Evolutionary conservation across 192 early-diverging fungal genomes (phyloP), one percentile per base, ranked within the genome.

Genomic region (Pilaira anomala): DNA sequence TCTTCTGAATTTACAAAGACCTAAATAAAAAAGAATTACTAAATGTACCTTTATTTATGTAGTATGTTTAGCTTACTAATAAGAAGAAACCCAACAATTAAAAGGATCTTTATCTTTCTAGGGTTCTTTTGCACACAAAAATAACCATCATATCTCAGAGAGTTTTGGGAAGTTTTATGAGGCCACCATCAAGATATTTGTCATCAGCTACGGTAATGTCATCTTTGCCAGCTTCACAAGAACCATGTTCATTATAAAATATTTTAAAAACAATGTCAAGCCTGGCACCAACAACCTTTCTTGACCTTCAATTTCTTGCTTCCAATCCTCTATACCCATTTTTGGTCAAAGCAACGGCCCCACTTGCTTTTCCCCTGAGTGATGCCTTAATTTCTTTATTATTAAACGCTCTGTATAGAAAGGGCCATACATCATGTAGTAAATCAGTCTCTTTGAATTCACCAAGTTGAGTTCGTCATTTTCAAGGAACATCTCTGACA

Each of bases 281-380:
- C 18, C n/a, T 54, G 12, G 52, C 52, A 33, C 52, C 29, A 8
- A 33, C 33, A 24, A n/a, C 18, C 14, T 54, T 54, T 48, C 28
- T 56, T 46, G 39, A n/a, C 36, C 53, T 21, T 14, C 25, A 29
- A 16, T 44, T 7, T 14, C 16, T 56, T 12, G 13, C 54, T 4
- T 41, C 54, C n/a, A 56, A 21, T 18, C 33, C 54, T 41, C 54
- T 36, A 40, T 40, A 1, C 21, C 40, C 19, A 21, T 56, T 56
- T 56, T n/a, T 56, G 54, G 54, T 36, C 21, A 56, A 56, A 40
- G 54, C 30, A 56, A 36, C 36, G 40, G 54, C 54, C 18, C n/a
- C 54, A 36, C 54, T 56, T 21, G 33, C 30, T 56, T 2, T 40
- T 56, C 40, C 54, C 6, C 54, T 18, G 0, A 22, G 33, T 22